phyloP scores from a whole-genome alignment of 306 rosid species.

The Medicago ruthenica region DNA sequence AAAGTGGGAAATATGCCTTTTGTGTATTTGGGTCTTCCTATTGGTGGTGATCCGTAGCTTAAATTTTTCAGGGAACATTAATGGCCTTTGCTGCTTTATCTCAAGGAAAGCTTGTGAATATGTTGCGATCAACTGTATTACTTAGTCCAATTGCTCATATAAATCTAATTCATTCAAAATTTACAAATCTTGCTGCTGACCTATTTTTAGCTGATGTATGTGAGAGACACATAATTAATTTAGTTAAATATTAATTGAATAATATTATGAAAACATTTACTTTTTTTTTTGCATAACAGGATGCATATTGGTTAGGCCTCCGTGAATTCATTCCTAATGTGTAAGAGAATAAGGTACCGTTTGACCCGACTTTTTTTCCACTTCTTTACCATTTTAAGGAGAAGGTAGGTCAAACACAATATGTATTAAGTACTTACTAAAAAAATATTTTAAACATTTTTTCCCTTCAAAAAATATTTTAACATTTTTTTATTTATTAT shows the following conservation, averaged over 20 bases:
- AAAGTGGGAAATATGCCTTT: no score
- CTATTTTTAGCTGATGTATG: conserved; percentile 51
- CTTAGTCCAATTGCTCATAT: conserved; percentile 84
- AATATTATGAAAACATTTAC: not conserved
- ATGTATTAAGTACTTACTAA: no score
- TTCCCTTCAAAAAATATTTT: no score
- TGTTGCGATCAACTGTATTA: conserved; percentile 74
- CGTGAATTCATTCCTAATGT: conserved; percentile 56
- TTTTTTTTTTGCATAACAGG: conserved; percentile 43
- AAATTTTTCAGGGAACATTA: conserved; percentile 69
- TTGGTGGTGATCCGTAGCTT: no score
- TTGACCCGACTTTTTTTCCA: no score
- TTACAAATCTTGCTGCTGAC: conserved; percentile 57
- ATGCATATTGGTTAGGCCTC: conserved; percentile 54
- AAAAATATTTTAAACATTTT: no score
- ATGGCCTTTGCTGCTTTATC: conserved; percentile 72
- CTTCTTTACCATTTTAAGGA: no score
- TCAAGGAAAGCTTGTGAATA: conserved; percentile 47
- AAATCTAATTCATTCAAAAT: conserved; percentile 62
- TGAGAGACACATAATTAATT: not conserved
- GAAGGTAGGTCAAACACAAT: no score
- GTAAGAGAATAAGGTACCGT: conserved; percentile 55
- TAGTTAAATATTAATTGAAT: not conserved
- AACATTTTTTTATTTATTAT: no score
- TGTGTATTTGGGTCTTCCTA: no score